phyloP scores from a whole-genome alignment of 208 protist species.

The Leishmania tropica region DNA sequence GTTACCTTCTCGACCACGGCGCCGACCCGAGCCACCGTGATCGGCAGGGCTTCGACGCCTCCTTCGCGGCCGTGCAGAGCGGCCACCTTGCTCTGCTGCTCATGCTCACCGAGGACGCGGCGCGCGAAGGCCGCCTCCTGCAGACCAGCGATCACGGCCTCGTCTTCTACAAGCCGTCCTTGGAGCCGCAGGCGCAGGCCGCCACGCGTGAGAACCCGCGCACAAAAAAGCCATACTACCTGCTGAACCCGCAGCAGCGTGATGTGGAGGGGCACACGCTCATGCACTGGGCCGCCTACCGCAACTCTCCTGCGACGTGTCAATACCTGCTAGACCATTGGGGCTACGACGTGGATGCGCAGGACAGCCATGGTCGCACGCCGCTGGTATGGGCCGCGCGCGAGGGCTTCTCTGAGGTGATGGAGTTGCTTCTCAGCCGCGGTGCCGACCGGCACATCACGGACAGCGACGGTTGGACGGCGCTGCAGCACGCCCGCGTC shows the following conservation, averaged over 20 bases:
- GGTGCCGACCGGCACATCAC: constrained; percentile 40
- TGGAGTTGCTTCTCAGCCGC: constrained; percentile 59
- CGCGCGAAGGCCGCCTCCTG: constrained; percentile 24
- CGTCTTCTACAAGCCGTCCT: constrained; percentile 26
- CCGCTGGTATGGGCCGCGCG: constrained; percentile 81
- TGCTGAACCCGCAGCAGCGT: constrained; percentile 44
- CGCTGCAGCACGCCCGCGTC: constrained; percentile 56
- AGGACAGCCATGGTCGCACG: constrained; percentile 63
- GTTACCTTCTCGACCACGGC: constrained; percentile 70
- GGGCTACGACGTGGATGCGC: constrained; percentile 43
- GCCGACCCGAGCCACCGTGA: constrained; percentile 58
- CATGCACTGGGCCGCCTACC: constrained; percentile 83
- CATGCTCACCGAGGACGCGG: constrained; percentile 56
- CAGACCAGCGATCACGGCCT: constrained; percentile 19
- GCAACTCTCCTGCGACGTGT: constrained; percentile 52
- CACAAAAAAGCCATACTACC: constrained; percentile 36
- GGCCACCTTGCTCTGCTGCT: constrained; percentile 50
- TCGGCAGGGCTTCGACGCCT: constrained; percentile 59
- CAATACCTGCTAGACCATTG: constrained; percentile 81
- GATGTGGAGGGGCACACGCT: constrained; percentile 70
- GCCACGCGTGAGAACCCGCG: constrained; percentile 20
- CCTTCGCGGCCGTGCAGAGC: constrained; percentile 67
- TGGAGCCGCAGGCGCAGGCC: constrained; percentile 18
- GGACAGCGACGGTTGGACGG: constrained; percentile 64
- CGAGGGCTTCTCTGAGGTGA: constrained; percentile 68